Conservation (phyloP, 2,329 filamentous ascomycete species). For the Phyllosticta ampelicida region DNA sequence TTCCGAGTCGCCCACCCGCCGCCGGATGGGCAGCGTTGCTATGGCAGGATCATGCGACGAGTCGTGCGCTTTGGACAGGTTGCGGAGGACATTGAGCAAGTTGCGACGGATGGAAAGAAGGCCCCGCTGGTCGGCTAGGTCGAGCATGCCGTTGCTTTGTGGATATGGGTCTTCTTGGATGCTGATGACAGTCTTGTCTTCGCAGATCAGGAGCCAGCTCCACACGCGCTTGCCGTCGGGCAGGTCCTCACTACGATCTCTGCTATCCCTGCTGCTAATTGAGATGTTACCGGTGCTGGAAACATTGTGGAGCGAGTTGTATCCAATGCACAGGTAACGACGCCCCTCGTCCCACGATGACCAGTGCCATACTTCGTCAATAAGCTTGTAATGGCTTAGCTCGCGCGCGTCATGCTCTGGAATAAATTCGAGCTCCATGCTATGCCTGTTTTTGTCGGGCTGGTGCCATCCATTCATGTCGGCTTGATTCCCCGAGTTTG, state of each 20-base stretch:
- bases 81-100: conserved; percentile 49
- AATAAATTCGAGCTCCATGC: background rate
- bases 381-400: conserved; percentile 47
- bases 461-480: background rate
- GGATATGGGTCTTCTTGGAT: conserved; percentile 52
- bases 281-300: background rate
- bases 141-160: conserved; percentile 21
- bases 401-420: background rate
- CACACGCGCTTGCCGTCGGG: conserved; percentile 48
- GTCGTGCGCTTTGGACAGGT: conserved; percentile 46
- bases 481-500: background rate
- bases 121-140: conserved; percentile 34
- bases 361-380: conserved; percentile 65
- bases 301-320: conserved; percentile 50
- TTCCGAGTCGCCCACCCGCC: conserved; percentile 33
- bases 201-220: conserved; percentile 61
- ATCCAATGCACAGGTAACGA: conserved; percentile 60
- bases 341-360: conserved; percentile 60
- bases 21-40: conserved; percentile 34
- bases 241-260: conserved; percentile 24
- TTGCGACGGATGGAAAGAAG: conserved; percentile 46
- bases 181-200: conserved; percentile 59
- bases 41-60: conserved; percentile 29
- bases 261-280: conserved; percentile 12
- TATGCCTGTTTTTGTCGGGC: background rate